These are phyloP conservation scores for Fusarium sp. DNA, from an alignment of 2,329 filamentous ascomycete species.

Conservation along the genomic window DNA sequence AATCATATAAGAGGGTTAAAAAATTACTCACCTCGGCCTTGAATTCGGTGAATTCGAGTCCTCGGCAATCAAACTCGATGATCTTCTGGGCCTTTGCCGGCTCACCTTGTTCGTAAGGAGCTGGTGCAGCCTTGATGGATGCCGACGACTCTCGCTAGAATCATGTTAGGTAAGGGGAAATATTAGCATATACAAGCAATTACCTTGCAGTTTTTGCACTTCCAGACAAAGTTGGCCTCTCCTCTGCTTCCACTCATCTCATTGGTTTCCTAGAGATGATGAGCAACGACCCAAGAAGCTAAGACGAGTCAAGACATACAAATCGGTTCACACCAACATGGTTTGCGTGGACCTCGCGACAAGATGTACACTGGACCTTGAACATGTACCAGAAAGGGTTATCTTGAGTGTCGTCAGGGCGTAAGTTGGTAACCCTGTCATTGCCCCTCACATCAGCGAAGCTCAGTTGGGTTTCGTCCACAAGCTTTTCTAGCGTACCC, in stretches of 20 bases:
- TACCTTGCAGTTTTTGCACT: constrained; percentile 97
- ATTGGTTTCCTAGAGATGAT: constrained; percentile 76
- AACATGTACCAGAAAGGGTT: constrained; percentile 97
- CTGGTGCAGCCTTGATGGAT: constrained; percentile 80
- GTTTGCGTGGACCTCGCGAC: constrained; percentile 90
- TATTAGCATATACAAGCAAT: background rate
- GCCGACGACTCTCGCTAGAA: constrained; percentile 84
- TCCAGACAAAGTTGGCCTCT: constrained; percentile 99
- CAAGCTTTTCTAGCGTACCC: constrained; percentile 63
- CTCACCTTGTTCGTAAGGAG: constrained; percentile 76
- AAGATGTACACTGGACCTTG: constrained; percentile 98
- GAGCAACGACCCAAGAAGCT: background rate
- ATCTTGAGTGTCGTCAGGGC: constrained; percentile 83
- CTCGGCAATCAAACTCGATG: constrained; percentile 92
- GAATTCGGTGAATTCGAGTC: constrained; percentile 92
- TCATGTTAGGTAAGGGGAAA: background rate
- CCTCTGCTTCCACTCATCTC: constrained; percentile 93
- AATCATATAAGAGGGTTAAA: no score
- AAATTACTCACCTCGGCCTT: constrained; percentile 77
- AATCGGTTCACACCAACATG: constrained; percentile 88
- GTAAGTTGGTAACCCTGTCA: constrained; percentile 86
- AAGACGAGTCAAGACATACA: constrained; percentile 64
- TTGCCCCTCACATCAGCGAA: constrained; percentile 37
- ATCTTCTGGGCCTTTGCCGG: constrained; percentile 83
- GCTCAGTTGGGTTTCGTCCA: constrained; percentile 1